Evolutionary conservation across 192 early-diverging fungal species (phyloP).

Genomic region (Coemansia sp.): DNA sequence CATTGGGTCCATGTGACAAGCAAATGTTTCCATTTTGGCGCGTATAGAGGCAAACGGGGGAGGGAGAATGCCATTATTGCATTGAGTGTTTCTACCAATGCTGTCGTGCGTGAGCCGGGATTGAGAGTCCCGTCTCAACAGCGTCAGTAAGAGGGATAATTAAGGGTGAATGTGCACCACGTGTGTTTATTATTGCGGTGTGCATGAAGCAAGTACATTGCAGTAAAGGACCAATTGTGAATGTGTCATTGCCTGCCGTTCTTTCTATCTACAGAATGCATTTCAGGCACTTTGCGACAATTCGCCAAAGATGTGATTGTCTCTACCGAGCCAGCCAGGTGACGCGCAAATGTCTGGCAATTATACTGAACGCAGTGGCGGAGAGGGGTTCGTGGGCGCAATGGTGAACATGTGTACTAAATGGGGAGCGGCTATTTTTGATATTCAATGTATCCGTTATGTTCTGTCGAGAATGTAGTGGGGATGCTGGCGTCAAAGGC

Average conservation of each 20-base stretch:
- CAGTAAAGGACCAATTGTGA: neutral
- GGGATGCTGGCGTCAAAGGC: neutral
- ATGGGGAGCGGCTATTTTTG: neutral
- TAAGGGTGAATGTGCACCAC: constrained; percentile 8
- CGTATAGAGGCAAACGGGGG: neutral
- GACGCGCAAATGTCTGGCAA: constrained; percentile 1
- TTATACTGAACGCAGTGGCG: too few species aligned
- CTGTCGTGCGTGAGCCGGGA: neutral
- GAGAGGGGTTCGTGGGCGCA: too few species aligned
- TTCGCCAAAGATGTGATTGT: neutral
- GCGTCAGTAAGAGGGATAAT: neutral
- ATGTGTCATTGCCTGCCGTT: neutral
- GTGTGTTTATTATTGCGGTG: constrained; percentile 10
- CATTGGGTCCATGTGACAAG: neutral
- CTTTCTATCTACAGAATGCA: neutral
- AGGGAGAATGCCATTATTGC: neutral
- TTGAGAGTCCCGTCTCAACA: neutral
- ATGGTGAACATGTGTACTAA: neutral
- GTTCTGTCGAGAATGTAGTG: constrained; percentile 6
- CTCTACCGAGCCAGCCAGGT: neutral
- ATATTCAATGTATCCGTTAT: neutral
- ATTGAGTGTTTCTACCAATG: constrained; percentile 7
- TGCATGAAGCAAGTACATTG: constrained; percentile 6
- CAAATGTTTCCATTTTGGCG: neutral
- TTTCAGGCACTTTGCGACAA: constrained; percentile 2